Percentiles rank a stretch among this genome's conserved stretches.
Evolutionary conservation across 768 basidiomycete species (phyloP).

Genomic region (Suillus fuscotomentosus): DNA sequence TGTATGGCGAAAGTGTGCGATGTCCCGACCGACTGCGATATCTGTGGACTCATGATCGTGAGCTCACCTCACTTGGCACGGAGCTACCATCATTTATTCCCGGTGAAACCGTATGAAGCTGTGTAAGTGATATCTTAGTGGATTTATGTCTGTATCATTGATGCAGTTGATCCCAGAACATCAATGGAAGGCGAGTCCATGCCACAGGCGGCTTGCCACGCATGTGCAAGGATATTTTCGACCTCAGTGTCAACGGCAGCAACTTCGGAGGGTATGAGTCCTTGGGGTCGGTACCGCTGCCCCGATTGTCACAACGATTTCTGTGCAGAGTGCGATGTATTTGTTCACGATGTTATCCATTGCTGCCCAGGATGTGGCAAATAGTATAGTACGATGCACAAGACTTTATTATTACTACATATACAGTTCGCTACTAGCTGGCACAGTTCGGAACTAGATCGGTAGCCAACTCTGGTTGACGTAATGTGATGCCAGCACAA

Average conservation of each 20-base stretch:
- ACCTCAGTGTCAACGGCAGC: constrained; percentile 34
- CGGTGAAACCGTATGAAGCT: constrained; percentile 80
- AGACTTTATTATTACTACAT: not conserved
- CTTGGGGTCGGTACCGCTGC: constrained; percentile 86
- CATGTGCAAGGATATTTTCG: constrained; percentile 75
- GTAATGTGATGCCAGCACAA: not conserved
- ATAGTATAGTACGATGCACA: constrained; percentile 30
- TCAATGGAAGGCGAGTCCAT: constrained; percentile 37
- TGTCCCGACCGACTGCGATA: constrained; percentile 96
- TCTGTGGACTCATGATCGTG: constrained; percentile 97
- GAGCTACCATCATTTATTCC: constrained; percentile 95
- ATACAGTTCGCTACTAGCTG: too few relatives aligned
- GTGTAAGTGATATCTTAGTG: constrained; percentile 57
- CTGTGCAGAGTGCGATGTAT: constrained; percentile 94
- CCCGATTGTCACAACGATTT: constrained; percentile 85
- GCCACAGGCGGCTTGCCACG: constrained; percentile 58
- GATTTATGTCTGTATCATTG: constrained; percentile 5
- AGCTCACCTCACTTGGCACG: constrained; percentile 95
- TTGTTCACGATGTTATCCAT: constrained; percentile 93
- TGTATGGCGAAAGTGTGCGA: constrained; percentile 95
- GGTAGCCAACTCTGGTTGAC: not conserved
- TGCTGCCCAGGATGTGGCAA: constrained; percentile 88
- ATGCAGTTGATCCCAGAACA: constrained; percentile 28
- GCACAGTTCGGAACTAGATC: not conserved
- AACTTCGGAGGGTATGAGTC: constrained; percentile 69